Percentiles rank a stretch among this genome's conserved stretches.
Conservation (phyloP, 2,329 filamentous ascomycete species). For the Diplodia corticola region DNA sequence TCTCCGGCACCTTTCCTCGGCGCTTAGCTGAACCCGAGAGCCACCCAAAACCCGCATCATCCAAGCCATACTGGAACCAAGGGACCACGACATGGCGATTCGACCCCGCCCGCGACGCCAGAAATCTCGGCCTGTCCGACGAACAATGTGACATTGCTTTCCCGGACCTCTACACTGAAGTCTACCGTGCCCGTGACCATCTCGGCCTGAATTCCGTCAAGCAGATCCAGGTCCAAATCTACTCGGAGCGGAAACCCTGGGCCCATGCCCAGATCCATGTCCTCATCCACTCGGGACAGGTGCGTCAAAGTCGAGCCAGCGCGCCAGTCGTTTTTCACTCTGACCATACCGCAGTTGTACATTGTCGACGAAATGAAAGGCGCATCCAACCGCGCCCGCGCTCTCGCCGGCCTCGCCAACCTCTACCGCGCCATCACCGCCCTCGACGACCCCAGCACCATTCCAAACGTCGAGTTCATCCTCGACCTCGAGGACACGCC, state of each 20-base stretch:
- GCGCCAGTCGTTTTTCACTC: neutral
- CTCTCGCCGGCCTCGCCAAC: constrained; percentile 2
- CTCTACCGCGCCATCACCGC: constrained; percentile 18
- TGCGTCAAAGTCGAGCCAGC: neutral
- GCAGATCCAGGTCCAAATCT: neutral
- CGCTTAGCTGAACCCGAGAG: neutral
- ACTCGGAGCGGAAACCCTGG: neutral
- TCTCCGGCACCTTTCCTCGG: neutral
- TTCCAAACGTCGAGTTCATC: constrained; percentile 23
- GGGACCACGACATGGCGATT: neutral
- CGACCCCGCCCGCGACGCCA: neutral
- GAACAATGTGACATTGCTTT: constrained; percentile 22
- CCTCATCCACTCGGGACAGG: constrained; percentile 19
- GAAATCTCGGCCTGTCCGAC: constrained; percentile 12
- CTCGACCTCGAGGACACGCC: constrained; percentile 18
- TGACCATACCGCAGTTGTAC: neutral
- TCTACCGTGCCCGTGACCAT: neutral
- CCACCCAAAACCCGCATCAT: neutral
- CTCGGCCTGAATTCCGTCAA: neutral
- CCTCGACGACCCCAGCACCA: neutral
- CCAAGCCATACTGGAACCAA: neutral
- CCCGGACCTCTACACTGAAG: constrained; percentile 2
- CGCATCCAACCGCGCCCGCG: neutral
- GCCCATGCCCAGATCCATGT: constrained; percentile 8
- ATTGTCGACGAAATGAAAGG: constrained; percentile 13